Percentiles rank a stretch among this genome's conserved stretches.
Conservation (phyloP, 805 yeast species). For the Metschnikowia bowlesiae region DNA sequence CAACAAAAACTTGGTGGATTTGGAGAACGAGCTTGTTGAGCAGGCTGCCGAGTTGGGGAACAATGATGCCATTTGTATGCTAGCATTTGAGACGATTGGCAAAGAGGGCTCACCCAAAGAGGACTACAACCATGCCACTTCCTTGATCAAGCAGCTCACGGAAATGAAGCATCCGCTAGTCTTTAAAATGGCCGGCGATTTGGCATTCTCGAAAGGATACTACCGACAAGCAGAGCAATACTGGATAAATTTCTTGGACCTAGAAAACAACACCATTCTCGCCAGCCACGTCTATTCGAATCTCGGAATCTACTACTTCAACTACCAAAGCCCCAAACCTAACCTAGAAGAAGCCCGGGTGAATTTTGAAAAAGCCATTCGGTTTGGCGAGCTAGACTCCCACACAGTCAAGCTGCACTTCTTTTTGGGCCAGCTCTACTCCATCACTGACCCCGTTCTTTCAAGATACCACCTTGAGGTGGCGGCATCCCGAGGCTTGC, state of each 20-base stretch:
- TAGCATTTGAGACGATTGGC: constrained; percentile 61
- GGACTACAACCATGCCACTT: constrained; percentile 60
- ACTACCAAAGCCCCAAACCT: constrained; percentile 34
- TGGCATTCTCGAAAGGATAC: constrained; percentile 50
- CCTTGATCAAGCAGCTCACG: constrained; percentile 54
- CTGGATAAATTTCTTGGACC: constrained; percentile 53
- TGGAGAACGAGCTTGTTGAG: constrained; percentile 75
- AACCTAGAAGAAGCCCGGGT: constrained; percentile 49
- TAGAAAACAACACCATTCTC: constrained; percentile 54
- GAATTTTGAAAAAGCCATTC: constrained; percentile 59
- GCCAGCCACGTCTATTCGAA: constrained; percentile 71
- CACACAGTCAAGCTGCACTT: constrained; percentile 68
- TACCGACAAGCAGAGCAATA: constrained; percentile 53
- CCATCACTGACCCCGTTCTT: constrained; percentile 57
- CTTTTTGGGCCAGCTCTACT: constrained; percentile 66
- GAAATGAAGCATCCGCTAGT: constrained; percentile 66
- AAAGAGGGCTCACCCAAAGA: constrained; percentile 30
- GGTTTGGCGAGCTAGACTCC: constrained; percentile 57
- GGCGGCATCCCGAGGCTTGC: constrained; percentile 73
- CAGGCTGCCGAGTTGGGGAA: constrained; percentile 80
- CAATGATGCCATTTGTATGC: constrained; percentile 70
- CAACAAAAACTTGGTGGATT: constrained; percentile 49
- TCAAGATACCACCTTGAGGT: constrained; percentile 70
- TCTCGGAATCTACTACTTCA: constrained; percentile 59
- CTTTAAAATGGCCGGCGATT: constrained; percentile 74